Base-by-base conservation (phyloP, 805 yeast species). In the Phaffomyces antillensis region DNA sequence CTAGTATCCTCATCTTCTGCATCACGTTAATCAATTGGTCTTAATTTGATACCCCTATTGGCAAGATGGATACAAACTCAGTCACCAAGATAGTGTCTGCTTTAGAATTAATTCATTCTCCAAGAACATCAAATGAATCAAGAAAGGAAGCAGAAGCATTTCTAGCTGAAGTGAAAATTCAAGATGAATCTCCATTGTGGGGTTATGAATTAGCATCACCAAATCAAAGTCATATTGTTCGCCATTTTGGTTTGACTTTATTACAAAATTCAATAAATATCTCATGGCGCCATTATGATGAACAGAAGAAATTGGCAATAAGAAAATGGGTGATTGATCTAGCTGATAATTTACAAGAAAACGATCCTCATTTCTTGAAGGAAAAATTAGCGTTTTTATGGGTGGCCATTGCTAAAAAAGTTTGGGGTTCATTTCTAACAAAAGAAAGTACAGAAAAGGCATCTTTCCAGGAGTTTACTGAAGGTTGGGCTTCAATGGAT, bases 401-500 rank as follows among this genome's bases (percentile, higher is more conserved):
- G 97, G 96, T 86, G 0, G 83, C 86, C 36, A 70, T 93, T 8
- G 95, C 96, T 11, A 93, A 93, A 59, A 73, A 96, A 46, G 74
- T 81, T 28, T 93, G 99, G 99, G 96, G 97, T 16, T 70, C 77
- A 34, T 79, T 76, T 48, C 64, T 85, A n/a, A 71, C 63, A 11
- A 44, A 51, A 3, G 57, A 54, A 31, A 66, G 61, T 18, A 51
- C 51, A n/a, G 59, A 52, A 12, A 58, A 55, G 45, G 55, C 66
- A 3, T 65, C 66, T 6, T 81, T 71, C n/a, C 70, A 72, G 43
- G 81, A 79, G 43, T 64, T 75, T 30, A 51, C 67, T 11, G 78
- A 75, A 48, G 85, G 95, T 18, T 93, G 99, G 99, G 70, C 72
- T 2, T 75, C 83, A 17, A 89, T 93, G 96, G 99, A 93, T 57